phyloP scores from a whole-genome alignment of 805 yeast genomes.

The Sugiyamaella valdiviana region DNA sequence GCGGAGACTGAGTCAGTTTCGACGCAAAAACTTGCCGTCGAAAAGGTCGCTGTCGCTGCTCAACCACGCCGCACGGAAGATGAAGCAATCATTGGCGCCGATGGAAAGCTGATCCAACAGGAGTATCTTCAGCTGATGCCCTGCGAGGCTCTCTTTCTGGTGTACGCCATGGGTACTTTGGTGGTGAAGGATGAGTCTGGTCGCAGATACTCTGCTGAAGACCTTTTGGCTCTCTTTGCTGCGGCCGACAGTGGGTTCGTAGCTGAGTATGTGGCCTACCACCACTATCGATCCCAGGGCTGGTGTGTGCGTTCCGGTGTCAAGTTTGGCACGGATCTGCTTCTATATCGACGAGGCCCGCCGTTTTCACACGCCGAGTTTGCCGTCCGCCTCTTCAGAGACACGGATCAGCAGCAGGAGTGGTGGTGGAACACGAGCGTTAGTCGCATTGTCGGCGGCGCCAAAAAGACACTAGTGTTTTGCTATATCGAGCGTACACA shows the following conservation, averaged over 20 bases:
- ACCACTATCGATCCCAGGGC: constrained; percentile 79
- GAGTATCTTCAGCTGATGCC: constrained; percentile 63
- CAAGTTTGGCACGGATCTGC: constrained; percentile 83
- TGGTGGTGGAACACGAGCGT: constrained; percentile 63
- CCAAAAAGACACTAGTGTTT: constrained; percentile 68
- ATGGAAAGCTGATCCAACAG: constrained; percentile 26
- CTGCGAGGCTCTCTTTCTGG: constrained; percentile 66
- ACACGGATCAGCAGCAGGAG: constrained; percentile 28
- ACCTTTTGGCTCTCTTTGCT: constrained; percentile 22
- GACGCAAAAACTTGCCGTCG: background rate
- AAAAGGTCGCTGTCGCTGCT: background rate
- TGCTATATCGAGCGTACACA: constrained; percentile 57
- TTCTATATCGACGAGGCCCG: constrained; percentile 86
- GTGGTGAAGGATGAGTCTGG: constrained; percentile 29
- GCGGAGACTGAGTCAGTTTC: constrained; percentile 12
- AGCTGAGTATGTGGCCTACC: constrained; percentile 64
- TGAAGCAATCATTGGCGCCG: constrained; percentile 26
- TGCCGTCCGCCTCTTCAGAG: constrained; percentile 48
- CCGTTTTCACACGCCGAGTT: constrained; percentile 93
- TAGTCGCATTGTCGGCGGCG: constrained; percentile 81
- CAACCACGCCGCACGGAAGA: constrained; percentile 35
- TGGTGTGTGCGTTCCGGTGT: constrained; percentile 94
- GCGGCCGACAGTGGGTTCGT: constrained; percentile 37
- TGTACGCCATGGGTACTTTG: constrained; percentile 49
- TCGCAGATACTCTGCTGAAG: constrained; percentile 22